phyloP scores from a whole-genome alignment of 2,329 filamentous ascomycete genomes.

The Dactylonectria macrodidyma region DNA sequence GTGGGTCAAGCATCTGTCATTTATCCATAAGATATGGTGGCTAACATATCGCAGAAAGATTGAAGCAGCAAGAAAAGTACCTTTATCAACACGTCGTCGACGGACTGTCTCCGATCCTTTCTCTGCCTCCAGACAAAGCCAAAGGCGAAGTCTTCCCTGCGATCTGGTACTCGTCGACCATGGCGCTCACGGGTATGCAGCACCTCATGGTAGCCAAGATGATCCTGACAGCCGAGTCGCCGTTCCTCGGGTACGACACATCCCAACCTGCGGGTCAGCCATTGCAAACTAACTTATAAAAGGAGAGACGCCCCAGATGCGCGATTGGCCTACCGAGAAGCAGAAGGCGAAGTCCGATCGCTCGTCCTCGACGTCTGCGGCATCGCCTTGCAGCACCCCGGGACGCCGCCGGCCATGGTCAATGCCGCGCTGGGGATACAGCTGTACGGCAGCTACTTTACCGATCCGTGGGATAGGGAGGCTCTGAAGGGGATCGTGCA shows the following conservation, averaged over 20 bases:
- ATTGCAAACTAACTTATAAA: not conserved
- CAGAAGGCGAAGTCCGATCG: conserved; percentile 31
- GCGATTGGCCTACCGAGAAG: conserved; percentile 32
- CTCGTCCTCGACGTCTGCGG: conserved; percentile 41
- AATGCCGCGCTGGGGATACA: conserved; percentile 37
- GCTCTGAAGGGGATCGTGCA: conserved; percentile 35
- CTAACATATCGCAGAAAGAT: conserved; percentile 3
- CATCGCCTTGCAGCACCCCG: conserved; percentile 34
- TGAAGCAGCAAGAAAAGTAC: conserved; percentile 39
- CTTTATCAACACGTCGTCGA: conserved; percentile 23
- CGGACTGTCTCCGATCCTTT: conserved; percentile 28
- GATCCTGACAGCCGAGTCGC: conserved; percentile 38
- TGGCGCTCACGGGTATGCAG: conserved; percentile 41
- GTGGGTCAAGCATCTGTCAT: conserved; percentile 13
- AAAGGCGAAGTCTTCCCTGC: conserved; percentile 39
- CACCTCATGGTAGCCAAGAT: conserved; percentile 46
- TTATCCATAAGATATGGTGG: not conserved
- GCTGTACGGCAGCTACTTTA: conserved; percentile 41
- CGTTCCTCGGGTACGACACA: conserved; percentile 29
- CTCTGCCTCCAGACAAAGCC: conserved; percentile 19
- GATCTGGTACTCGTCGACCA: conserved; percentile 37
- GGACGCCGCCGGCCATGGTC: conserved; percentile 34
- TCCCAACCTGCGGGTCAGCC: accelerated
- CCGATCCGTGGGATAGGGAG: conserved; percentile 41
- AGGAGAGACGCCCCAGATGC: conserved; percentile 27